A percentile compares a stretch with the other conserved stretches of the same genome.
Conservation (phyloP, 805 yeast species). For the Saccharomycopsis amapae region DNA sequence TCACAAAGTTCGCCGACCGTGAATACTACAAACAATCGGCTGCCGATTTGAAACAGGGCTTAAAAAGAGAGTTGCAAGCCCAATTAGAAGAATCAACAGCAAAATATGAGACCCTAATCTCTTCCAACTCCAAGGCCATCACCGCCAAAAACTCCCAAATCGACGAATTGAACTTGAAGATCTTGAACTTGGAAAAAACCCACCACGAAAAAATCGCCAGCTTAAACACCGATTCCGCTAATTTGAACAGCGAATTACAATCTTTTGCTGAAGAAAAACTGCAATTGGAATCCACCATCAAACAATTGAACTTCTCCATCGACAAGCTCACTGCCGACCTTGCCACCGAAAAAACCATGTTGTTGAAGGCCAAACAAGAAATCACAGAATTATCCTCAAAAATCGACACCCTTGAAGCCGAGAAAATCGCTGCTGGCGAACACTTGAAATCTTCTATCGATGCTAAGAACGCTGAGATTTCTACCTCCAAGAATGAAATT, state of each 20-base stretch:
- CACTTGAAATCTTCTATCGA: not conserved
- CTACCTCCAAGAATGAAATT: conserved; percentile 1
- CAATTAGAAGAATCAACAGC: conserved; percentile 9
- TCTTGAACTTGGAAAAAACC: not conserved
- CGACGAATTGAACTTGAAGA: conserved; percentile 10
- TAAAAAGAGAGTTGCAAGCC: conserved; percentile 11
- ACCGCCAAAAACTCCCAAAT: conserved; percentile 14
- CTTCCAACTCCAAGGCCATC: conserved; percentile 5
- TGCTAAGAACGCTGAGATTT: conserved; percentile 3
- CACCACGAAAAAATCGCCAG: not conserved
- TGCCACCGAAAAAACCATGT: conserved; percentile 13
- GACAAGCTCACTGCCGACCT: conserved; percentile 17
- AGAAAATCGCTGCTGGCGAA: no score
- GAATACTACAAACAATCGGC: conserved; percentile 12
- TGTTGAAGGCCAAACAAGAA: not conserved
- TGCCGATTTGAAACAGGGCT: conserved; percentile 1
- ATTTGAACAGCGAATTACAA: not conserved
- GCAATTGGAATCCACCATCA: not conserved
- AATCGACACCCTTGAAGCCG: not conserved
- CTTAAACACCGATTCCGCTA: conserved; percentile 1
- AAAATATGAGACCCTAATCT: conserved; percentile 7
- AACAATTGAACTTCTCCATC: conserved; percentile 3
- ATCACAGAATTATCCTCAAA: not conserved
- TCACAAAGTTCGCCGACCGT: conserved; percentile 18
- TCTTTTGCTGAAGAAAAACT: no score